phyloP scores from a whole-genome alignment of 805 yeast genomes.

The Candida verbasci region DNA sequence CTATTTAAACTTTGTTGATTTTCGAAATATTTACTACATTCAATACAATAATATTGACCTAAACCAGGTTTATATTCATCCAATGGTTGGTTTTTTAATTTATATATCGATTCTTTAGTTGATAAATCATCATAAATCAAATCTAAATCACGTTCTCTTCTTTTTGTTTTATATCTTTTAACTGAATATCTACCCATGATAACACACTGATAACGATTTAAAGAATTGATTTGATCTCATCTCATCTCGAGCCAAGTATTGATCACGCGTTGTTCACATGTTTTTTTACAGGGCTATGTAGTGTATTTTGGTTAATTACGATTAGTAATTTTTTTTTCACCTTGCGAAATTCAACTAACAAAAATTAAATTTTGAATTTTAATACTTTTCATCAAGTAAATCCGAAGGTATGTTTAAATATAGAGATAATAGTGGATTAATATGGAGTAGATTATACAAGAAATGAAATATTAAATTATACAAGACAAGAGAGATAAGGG shows the following conservation, averaged over 20 bases:
- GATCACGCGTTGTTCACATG: constrained; percentile 2
- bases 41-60: constrained; percentile 92
- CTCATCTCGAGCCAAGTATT: constrained; percentile 1
- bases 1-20: constrained; percentile 65
- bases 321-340: too few relatives aligned
- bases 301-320: too few relatives aligned
- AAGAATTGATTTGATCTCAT: neutral
- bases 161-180: constrained; percentile 82
- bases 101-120: constrained; percentile 55
- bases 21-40: constrained; percentile 90
- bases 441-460: neutral
- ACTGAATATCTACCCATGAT: constrained; percentile 85
- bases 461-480: neutral
- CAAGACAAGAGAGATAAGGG: neutral
- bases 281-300: neutral
- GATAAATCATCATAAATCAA: constrained; percentile 73
- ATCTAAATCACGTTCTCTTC: constrained; percentile 83
- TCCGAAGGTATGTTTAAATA: neutral
- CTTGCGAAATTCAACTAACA: too few relatives aligned
- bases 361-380: neutral
- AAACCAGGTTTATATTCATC: constrained; percentile 92
- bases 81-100: constrained; percentile 72
- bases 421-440: neutral
- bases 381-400: constrained; percentile 1
- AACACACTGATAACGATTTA: constrained; percentile 1